Conservation (phyloP, 2,329 filamentous ascomycete species). For the Aspergillus fijiensis region DNA sequence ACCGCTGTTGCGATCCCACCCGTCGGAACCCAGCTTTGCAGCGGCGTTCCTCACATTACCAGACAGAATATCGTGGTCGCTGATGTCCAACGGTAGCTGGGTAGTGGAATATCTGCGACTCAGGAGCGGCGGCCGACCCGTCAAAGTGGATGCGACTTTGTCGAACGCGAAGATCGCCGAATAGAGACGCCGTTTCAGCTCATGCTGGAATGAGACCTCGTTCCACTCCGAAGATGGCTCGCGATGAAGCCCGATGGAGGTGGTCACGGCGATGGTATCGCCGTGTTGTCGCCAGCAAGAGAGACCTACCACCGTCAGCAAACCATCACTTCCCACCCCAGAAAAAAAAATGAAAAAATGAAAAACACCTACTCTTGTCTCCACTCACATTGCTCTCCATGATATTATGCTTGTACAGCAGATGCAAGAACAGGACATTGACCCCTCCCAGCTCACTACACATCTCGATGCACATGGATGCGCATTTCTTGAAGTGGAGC, state of each 20-base stretch:
- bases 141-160: constrained; percentile 7
- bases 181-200: constrained; percentile 4
- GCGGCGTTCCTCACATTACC: neutral
- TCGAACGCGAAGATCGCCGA: constrained; percentile 8
- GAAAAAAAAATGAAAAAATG: no score
- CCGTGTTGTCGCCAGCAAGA: constrained; percentile 3
- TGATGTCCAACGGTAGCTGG: constrained; percentile 1
- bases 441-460: constrained; percentile 1
- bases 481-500: constrained; percentile 6
- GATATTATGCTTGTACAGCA: constrained; percentile 8
- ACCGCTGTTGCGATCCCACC: neutral
- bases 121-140: constrained; percentile 1
- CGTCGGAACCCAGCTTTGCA: neutral
- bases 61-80: constrained; percentile 4
- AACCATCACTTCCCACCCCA: neutral
- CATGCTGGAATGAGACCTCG: constrained; percentile 2
- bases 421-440: neutral
- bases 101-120: constrained; percentile 3
- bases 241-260: constrained; percentile 1
- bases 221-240: neutral
- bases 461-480: constrained; percentile 3
- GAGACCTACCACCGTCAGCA: neutral
- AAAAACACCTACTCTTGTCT: constrained; percentile 1
- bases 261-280: constrained; percentile 1
- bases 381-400: constrained; percentile 3